phyloP scores from a whole-genome alignment of 176 grass and related monocot genomes.

The Dactylis glomerata region DNA sequence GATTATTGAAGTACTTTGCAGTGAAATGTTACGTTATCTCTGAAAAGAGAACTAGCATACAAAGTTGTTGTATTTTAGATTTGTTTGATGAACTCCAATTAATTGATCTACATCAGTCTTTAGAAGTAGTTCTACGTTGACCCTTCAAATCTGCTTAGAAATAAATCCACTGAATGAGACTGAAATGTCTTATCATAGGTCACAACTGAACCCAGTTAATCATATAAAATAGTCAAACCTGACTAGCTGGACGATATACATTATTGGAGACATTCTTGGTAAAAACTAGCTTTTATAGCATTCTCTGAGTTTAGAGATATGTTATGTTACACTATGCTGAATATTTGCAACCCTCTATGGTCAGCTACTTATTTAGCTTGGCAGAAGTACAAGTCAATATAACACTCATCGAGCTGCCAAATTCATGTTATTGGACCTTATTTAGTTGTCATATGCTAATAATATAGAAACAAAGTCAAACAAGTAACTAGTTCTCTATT shows the following conservation, averaged over 20 bases:
- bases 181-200: too few relatives aligned
- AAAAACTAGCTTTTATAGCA: not conserved
- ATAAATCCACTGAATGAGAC: too few relatives aligned
- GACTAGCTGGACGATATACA: not conserved
- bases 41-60: not conserved
- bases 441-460: too few relatives aligned
- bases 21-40: not conserved
- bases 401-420: not conserved
- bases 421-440: not conserved
- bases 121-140: not conserved
- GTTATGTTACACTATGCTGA: too few relatives aligned
- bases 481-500: not conserved
- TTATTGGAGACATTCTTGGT: not conserved
- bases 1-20: not conserved
- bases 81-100: not conserved
- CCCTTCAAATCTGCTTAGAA: too few relatives aligned
- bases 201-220: too few relatives aligned
- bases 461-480: too few relatives aligned
- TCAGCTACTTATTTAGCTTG: not conserved
- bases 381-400: not conserved
- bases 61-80: not conserved
- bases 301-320: conserved; percentile 1
- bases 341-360: not conserved
- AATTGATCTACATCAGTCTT: not conserved
- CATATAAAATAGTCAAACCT: not conserved